Base-by-base conservation (phyloP, 768 basidiomycete genomes). In the Lactifluus subvellereus region DNA sequence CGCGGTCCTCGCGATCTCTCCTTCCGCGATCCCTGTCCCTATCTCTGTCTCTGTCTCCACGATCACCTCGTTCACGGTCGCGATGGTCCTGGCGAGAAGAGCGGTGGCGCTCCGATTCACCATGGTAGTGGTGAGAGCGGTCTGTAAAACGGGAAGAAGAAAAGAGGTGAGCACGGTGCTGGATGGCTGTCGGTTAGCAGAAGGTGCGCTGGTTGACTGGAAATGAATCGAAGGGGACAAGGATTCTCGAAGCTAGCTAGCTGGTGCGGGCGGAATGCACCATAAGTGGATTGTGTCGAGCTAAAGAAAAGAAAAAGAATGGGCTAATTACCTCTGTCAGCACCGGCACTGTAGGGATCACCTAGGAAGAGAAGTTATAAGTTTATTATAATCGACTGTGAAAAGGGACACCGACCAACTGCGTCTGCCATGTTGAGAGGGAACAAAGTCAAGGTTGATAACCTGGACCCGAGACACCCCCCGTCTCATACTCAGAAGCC, bases 11-110 rank as follows among this genome's bases (percentile, higher is more conserved):
- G 37, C 62, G 40, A 6, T 54, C 62, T 33, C 62, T 48, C 47
- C 72, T 66, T 50, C 72, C 74, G n/a, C 72, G 66, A 49, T 70
- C 69, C 57, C 72, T 69, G 55, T 75, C 76, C 45, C 77, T 64
- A 4, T 72, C 71, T 9, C 74, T 57, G 50, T 71, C 70, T 42
- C 74, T 53, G 33, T 68, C 68, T 47, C 76, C 69, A 53, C 76
- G 71, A 51, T 80, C 76, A 45, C 77, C 58, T 18, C 62, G 64
- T 33, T 67, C 67, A 3, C 67, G 66, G 45, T 67, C 68, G 52
- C 72, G 72, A 43, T 71, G 66, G 47, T 75, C 71, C 35, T 67
- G 67, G 37, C 72, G 67, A 51, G 64, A 69, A 51, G 69, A 65
- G 67, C 70, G 71, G 43, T 69, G 60, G 45, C 68, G 68, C 57